Conservation (phyloP, 768 basidiomycete genomes). For the Hygrophoropsis aurantiaca region DNA sequence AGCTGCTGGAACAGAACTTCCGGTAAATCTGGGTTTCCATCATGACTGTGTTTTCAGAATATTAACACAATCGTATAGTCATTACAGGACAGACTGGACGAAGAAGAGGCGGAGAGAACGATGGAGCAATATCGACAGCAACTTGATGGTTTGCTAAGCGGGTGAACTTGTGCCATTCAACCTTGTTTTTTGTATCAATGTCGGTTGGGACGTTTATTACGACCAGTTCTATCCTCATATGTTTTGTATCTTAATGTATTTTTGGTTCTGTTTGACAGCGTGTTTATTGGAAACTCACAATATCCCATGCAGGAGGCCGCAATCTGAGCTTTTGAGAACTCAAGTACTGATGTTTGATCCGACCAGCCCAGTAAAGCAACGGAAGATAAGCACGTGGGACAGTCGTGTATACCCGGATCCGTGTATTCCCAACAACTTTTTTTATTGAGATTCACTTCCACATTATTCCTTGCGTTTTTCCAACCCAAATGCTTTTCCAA, state of each 20-base stretch:
- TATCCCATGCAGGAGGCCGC: background rate
- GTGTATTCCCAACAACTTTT: conserved; percentile 7
- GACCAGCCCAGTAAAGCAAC: background rate
- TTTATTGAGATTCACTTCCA: conserved; percentile 15
- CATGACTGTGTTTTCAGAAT: conserved; percentile 3
- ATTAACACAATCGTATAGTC: conserved; percentile 38
- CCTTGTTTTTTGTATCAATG: background rate
- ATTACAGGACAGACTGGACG: conserved; percentile 61
- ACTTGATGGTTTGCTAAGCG: conserved; percentile 80
- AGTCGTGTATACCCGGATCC: conserved; percentile 22
- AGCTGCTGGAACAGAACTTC: conserved; percentile 65
- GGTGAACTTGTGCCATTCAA: conserved; percentile 11
- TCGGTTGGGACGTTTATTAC: background rate
- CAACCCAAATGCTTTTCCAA: conserved; percentile 55
- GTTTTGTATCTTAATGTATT: conserved; percentile 1
- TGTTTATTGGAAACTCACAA: background rate
- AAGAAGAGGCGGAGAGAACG: conserved; percentile 82
- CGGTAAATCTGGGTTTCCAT: conserved; percentile 50
- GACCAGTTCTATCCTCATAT: background rate
- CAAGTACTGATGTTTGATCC: background rate
- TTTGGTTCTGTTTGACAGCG: background rate
- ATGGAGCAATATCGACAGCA: conserved; percentile 92
- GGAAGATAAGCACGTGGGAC: conserved; percentile 6
- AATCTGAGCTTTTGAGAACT: background rate
- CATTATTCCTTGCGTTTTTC: conserved; percentile 20